Base-by-base conservation (phyloP, 768 basidiomycete genomes). In the Suillus spraguei region DNA sequence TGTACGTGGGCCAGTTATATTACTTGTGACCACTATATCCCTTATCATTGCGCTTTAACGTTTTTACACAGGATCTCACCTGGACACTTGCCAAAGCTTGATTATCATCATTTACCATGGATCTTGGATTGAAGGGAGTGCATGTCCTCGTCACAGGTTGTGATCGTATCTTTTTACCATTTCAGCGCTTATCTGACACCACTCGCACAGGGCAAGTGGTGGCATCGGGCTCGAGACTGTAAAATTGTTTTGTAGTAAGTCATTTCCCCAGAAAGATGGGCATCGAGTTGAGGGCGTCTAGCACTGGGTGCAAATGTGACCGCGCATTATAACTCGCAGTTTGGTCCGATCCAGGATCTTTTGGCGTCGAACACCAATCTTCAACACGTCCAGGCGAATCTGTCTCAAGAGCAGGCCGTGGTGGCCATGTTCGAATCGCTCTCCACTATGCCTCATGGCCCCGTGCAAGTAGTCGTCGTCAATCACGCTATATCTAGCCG, bases 281-380 rank as follows among this genome's bases (percentile, higher is more conserved):
- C 47, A n/a, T 46, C 24, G 28, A 32, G 22, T n/a, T 44, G 28
- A 38, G 44, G 47, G 24, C 24, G 13, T 32, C 54, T 70, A 91
- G 90, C 86, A 49, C 87, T 88, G 66, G 89, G 88, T 10, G 88
- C 90, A 0, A 82, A 80, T 59, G 89, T 92, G 11, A 86, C 88
- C 0, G 89, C 89, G 0, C 88, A 91, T 69, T 92, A 87, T 72
- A 86, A 89, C 71, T 80, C 83, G 9, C 86, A 82, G 59, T 66
- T 72, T 20, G 68, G 70, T 1, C 71, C 83, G 0, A 72, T 89
- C 28, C 72, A 79, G 5, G 71, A 76, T 1, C 75, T 89, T 9
- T 53, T 76, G 28, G 70, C 70, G 36, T 70, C 75, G 56, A 83
- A 79, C 64, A 66, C 63, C 24, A 42, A 49, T 6, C 5, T 73